Base-by-base conservation (phyloP, 1,139 yeast species). In the Geotrichum macrosporum region DNA sequence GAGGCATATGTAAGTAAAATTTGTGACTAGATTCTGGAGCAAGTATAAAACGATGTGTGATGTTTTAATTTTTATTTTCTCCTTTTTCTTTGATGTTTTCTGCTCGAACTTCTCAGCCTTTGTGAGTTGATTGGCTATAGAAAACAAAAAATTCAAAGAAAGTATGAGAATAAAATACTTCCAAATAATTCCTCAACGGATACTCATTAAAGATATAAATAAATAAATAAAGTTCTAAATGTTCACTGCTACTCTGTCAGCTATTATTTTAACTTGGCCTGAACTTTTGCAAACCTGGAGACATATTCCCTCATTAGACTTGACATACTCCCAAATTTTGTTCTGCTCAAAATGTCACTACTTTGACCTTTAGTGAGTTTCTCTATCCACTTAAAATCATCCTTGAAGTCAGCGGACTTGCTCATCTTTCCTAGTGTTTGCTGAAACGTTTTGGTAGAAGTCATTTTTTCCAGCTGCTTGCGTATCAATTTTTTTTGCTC, bases 401-500 rank as follows among this genome's bases (percentile, higher is more conserved):
- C 46, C 13, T 44, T 22, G 34, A 41, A 41, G 20, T 36, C 38
- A 5, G 40, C 18, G 5, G 46, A 44, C 34, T 24, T 41, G 15
- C 35, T 30, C 4, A 32, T 15, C 5, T 33, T 29, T 22, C 26
- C 24, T 20, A 26, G 34, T 4, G 27, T 16, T 15, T 38, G 35
- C 20, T 37, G 30, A 5, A 35, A 35, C 12, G 34, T 19, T 16
- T 38, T 39, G 19, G 33, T 26, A 8, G 35, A 12, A 4, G 19
- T 16, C 9, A 36, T 41, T 16, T 38, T 46, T 16, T 41, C 20
- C 22, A 37, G 26, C 39, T 22, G 20, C 27, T 37, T 38, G 29
- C n/a, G n/a, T n/a, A 47, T 22, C 27, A 35, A 12, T 8, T 50
- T 44, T 18, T 46, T 43, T 30, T 57, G 59, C 33, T 46, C 44